Percentiles rank a stretch among this genome's conserved stretches.
Conservation (phyloP, 306 rosid genomes). For the Albizia julibrissin region DNA sequence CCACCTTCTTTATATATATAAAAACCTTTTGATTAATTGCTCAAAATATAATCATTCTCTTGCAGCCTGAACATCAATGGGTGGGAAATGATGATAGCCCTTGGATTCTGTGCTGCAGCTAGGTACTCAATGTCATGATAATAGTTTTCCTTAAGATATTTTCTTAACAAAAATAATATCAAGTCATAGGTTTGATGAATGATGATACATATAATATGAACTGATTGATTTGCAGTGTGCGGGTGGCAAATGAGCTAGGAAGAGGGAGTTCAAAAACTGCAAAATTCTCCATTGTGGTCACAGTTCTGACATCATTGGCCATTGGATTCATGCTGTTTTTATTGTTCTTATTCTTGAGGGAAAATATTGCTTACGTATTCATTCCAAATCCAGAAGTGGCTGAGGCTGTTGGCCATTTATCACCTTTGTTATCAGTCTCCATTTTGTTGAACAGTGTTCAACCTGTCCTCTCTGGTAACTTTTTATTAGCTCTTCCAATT, state of each 20-base stretch:
- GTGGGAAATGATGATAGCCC: slow-evolving; percentile 54
- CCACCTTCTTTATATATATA: neutral
- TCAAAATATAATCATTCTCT: neutral
- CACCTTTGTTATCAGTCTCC: slow-evolving; percentile 46
- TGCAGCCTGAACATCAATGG: slow-evolving; percentile 51
- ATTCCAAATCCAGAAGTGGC: slow-evolving; percentile 36
- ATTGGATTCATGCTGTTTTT: slow-evolving; percentile 37
- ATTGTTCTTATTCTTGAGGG: slow-evolving; percentile 33
- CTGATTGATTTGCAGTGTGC: slow-evolving; percentile 33
- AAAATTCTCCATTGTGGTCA: slow-evolving; percentile 36
- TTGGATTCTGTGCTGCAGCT: slow-evolving; percentile 50
- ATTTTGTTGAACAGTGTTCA: slow-evolving; percentile 51
- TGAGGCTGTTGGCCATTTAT: slow-evolving; percentile 38
- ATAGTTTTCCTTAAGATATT: neutral
- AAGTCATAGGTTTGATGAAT: neutral
- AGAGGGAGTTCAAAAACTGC: slow-evolving; percentile 49
- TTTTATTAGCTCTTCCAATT: too few species aligned
- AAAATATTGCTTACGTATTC: slow-evolving; percentile 43
- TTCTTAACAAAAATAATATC: neutral
- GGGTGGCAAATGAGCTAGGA: slow-evolving; percentile 55
- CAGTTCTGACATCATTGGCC: slow-evolving; percentile 34
- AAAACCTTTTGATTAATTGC: neutral
- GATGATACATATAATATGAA: neutral
- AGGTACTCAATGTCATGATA: slow-evolving; percentile 29
- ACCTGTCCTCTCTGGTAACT: slow-evolving; percentile 50